These are phyloP conservation scores for Hymenoscyphus scutula DNA, from an alignment of 2,329 filamentous ascomycete species.

Conservation along the genomic window DNA sequence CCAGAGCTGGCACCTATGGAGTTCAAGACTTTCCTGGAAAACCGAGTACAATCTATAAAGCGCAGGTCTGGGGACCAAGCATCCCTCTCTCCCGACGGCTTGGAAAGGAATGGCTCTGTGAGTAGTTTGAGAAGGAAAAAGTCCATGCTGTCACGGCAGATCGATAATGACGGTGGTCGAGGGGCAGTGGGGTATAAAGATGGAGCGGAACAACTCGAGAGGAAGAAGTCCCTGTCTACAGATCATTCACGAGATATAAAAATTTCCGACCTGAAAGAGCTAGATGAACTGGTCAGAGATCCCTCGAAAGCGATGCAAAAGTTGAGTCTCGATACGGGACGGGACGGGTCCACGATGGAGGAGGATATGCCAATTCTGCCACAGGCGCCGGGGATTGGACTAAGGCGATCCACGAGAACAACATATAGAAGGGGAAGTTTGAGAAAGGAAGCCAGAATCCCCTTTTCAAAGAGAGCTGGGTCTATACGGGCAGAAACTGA, in stretches of 20 bases:
- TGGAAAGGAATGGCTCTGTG: conserved; percentile 52
- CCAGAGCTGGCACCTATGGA: conserved; percentile 93
- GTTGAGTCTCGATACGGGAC: conserved; percentile 46
- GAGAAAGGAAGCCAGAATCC: conserved; percentile 71
- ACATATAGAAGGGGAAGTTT: conserved; percentile 87
- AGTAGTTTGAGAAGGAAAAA: conserved; percentile 78
- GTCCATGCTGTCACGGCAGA: conserved; percentile 91
- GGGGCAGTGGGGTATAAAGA: conserved; percentile 69
- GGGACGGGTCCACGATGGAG: conserved; percentile 46
- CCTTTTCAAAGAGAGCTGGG: conserved; percentile 70
- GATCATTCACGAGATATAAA: conserved; percentile 57
- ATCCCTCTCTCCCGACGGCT: conserved; percentile 56
- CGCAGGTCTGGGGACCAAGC: conserved; percentile 73
- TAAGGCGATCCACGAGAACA: conserved; percentile 87
- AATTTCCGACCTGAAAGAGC: conserved; percentile 55
- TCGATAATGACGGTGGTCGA: conserved; percentile 66
- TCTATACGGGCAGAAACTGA: conserved; percentile 61
- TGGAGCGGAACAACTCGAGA: conserved; percentile 75
- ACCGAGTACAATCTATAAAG: conserved; percentile 85
- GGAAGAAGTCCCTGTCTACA: conserved; percentile 62
- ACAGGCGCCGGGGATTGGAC: conserved; percentile 69
- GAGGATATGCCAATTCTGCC: conserved; percentile 88
- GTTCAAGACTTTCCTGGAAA: conserved; percentile 95
- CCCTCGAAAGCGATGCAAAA: conserved; percentile 69
- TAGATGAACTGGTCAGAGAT: conserved; percentile 82